Base-by-base conservation (phyloP, 2,329 filamentous ascomycete genomes). In the Exophiala sp. region DNA sequence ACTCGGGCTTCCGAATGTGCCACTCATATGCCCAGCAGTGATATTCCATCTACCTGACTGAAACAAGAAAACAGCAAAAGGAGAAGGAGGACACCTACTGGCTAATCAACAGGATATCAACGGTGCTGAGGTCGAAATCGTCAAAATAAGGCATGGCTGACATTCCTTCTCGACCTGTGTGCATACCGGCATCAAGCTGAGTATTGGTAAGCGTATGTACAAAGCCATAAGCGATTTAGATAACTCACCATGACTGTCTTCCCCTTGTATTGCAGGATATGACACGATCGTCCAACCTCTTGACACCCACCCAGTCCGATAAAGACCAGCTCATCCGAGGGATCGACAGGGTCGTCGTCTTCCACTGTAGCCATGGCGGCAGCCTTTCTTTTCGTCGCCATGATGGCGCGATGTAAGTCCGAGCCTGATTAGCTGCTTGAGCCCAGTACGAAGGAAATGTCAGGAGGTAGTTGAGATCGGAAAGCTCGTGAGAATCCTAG, bases 251-350 rank as follows among this genome's bases (percentile, higher is more conserved):
- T 99, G 63, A 99, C 90, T 5, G 92, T 97, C 74, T 99, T 99
- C 58, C 94, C 94, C 75, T 97, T 99, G 81, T 99, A 99, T 68
- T 97, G 91, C 56, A 99, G 85, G 65, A 99, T 96, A 70, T 99
- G 94, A 72, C 94, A 97, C 62, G 94, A 97, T 62, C 94, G 82
- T 50, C 94, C 94, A 58, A 99, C 94, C 74, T 99, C 94, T 71
- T 96, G 97, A 63, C 94, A 94, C 58, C 94, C 94, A 58, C 94
- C 94, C 35, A 99, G 77, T 65, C 90, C 95, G 50, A 96, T 81
- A 67, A 99, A 99, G 75, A 91, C 88, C 54, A 99, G 82, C 77
- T 97, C 91, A 68, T 99, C 94, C 1, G 91, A 84, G 3, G 94
- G 91, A 65, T 97, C 92, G 54, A 95, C 87, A 1, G 91, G 89